phyloP scores from a whole-genome alignment of 805 yeast genomes.

The Huiozyma sinensis region DNA sequence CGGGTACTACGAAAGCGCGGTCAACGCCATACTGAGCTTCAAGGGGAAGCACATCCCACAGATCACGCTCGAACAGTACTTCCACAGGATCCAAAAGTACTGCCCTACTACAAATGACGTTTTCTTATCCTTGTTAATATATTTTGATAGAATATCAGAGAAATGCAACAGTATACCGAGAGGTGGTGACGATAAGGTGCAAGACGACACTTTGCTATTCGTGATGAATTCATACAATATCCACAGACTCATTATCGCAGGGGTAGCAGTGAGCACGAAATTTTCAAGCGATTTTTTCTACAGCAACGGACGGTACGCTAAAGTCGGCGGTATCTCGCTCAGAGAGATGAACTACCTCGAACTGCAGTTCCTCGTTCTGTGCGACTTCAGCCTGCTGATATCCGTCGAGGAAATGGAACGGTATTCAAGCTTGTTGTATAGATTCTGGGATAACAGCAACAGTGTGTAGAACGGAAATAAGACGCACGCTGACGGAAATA shows the following conservation, averaged over 20 bases:
- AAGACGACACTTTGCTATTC: slow-evolving; percentile 43
- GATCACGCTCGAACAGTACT: slow-evolving; percentile 81
- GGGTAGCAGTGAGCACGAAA: slow-evolving; percentile 90
- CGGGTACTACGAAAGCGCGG: slow-evolving; percentile 24
- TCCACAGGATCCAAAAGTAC: slow-evolving; percentile 83
- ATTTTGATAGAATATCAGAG: slow-evolving; percentile 88
- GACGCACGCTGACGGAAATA: background rate
- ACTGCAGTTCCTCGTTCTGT: slow-evolving; percentile 70
- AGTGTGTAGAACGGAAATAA: background rate
- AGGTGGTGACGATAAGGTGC: slow-evolving; percentile 7
- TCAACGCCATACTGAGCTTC: slow-evolving; percentile 63
- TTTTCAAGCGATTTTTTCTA: slow-evolving; percentile 91
- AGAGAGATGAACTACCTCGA: slow-evolving; percentile 91
- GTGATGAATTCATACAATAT: slow-evolving; percentile 95
- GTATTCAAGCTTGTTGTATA: slow-evolving; percentile 75
- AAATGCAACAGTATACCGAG: slow-evolving; percentile 28
- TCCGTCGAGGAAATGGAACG: slow-evolving; percentile 83
- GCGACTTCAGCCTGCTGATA: slow-evolving; percentile 81
- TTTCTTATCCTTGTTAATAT: slow-evolving; percentile 77
- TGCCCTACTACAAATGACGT: slow-evolving; percentile 99
- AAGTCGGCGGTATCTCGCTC: slow-evolving; percentile 88
- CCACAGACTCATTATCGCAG: slow-evolving; percentile 87
- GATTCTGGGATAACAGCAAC: slow-evolving; percentile 33
- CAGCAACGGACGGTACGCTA: slow-evolving; percentile 88
- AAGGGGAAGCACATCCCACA: slow-evolving; percentile 96